Evolutionary conservation across 1,284 basidiomycete species (phyloP).

Genomic region (Puccinia sorghi): DNA sequence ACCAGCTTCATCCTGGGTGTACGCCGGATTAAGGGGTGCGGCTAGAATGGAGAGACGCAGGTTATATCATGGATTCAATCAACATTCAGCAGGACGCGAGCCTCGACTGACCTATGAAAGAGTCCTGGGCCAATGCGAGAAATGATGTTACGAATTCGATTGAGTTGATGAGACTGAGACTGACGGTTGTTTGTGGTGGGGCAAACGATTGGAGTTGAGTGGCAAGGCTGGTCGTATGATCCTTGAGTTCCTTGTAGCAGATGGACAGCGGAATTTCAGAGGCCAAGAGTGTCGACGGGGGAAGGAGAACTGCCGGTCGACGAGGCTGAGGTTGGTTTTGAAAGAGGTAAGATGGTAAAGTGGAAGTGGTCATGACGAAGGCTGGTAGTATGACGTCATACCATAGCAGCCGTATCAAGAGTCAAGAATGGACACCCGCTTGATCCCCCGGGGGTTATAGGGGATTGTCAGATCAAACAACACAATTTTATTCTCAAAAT

Average conservation of each 20-base stretch:
- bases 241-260: conserved; percentile 21
- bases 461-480: too few species aligned
- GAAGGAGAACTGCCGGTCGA: conserved; percentile 22
- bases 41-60: conserved; percentile 51
- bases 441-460: too few species aligned
- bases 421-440: too few species aligned
- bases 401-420: too few species aligned
- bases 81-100: not conserved
- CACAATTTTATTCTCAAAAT: too few species aligned
- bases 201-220: not conserved
- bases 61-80: not conserved
- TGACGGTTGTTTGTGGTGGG: conserved; percentile 26
- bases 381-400: too few species aligned
- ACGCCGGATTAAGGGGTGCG: conserved; percentile 61
- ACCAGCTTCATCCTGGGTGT: conserved; percentile 59
- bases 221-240: not conserved
- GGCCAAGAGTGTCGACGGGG: conserved; percentile 4
- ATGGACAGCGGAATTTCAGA: not conserved
- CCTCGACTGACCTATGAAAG: conserved; percentile 23
- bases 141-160: conserved; percentile 43
- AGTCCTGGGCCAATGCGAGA: conserved; percentile 34
- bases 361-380: not conserved
- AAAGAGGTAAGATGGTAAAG: conserved; percentile 22
- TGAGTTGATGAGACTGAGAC: conserved; percentile 43
- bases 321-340: not conserved